A percentile compares a stretch with the other conserved stretches of the same genome.
phyloP scores from a whole-genome alignment of 2,329 filamentous ascomycete species.

The Paracoccidioides lutzii region DNA sequence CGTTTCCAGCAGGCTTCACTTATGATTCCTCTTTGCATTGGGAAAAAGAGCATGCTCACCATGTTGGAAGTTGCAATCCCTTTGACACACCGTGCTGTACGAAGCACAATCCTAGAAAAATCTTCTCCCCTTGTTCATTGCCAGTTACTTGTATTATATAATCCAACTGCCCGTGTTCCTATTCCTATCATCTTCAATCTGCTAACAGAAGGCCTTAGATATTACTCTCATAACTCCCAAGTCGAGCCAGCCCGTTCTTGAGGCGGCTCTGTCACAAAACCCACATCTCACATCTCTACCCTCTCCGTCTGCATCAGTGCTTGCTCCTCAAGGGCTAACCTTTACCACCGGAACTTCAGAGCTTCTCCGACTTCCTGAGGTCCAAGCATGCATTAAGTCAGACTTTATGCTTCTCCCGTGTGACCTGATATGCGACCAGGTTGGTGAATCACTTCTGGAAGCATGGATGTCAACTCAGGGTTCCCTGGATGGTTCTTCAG shows the following conservation, averaged over 20 bases:
- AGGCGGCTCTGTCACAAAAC: constrained; percentile 37
- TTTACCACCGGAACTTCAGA: constrained; percentile 83
- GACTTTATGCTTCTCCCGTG: constrained; percentile 90
- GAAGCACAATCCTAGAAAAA: background rate
- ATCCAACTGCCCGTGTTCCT: background rate
- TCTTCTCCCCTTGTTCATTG: background rate
- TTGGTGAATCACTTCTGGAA: constrained; percentile 69
- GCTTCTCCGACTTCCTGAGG: constrained; percentile 70
- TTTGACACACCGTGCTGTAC: background rate
- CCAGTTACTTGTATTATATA: background rate
- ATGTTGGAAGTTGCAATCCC: background rate
- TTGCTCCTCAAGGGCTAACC: constrained; percentile 63
- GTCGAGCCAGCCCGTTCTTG: constrained; percentile 29
- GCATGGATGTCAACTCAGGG: constrained; percentile 82
- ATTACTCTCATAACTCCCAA: constrained; percentile 38
- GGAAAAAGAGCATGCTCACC: background rate
- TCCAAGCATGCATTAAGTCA: constrained; percentile 62
- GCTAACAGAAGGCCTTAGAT: constrained; percentile 18
- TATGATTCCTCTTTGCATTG: background rate
- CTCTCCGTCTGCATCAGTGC: constrained; percentile 47
- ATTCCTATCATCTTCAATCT: background rate
- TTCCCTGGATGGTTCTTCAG: constrained; percentile 50
- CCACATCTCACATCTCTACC: constrained; percentile 39
- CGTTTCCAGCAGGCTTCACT: background rate
- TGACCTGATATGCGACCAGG: constrained; percentile 81